Percentiles rank a stretch among this genome's conserved stretches.
Conservation (phyloP, 441 rosid genomes). For the Pelargonium cotyledonis region DNA sequence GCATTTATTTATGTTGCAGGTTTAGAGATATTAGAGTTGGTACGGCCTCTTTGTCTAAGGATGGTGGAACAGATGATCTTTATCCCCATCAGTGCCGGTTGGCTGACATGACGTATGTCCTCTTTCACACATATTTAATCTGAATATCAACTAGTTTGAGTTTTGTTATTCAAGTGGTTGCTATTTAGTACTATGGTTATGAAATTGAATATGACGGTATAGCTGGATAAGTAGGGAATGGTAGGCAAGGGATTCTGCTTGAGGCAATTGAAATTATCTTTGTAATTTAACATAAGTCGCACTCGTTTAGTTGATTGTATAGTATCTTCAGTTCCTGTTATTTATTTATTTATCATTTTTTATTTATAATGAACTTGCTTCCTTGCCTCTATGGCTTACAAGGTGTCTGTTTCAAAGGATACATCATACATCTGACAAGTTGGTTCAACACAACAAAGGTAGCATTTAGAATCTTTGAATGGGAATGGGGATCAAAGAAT, state of each 20-base stretch:
- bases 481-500: neutral
- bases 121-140: constrained; percentile 8
- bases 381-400: too few relatives aligned
- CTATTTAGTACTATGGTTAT: neutral
- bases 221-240: neutral
- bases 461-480: neutral
- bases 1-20: constrained; percentile 34
- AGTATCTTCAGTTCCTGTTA: neutral
- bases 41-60: constrained; percentile 38
- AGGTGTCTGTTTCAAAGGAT: too few relatives aligned
- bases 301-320: neutral
- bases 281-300: neutral
- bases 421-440: too few relatives aligned
- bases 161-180: neutral
- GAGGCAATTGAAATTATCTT: neutral
- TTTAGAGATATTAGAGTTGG: constrained; percentile 70
- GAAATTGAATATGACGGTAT: neutral
- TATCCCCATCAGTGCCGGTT: constrained; percentile 82
- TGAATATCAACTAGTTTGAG: neutral
- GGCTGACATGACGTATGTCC: constrained; percentile 67
- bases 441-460: too few relatives aligned
- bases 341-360: too few relatives aligned
- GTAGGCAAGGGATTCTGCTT: too few relatives aligned
- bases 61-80: constrained; percentile 32
- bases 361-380: too few relatives aligned